A percentile compares a stretch with the other conserved stretches of the same genome.
phyloP scores from a whole-genome alignment of 2,329 filamentous ascomycete genomes.

The Colletotrichum paranaense region DNA sequence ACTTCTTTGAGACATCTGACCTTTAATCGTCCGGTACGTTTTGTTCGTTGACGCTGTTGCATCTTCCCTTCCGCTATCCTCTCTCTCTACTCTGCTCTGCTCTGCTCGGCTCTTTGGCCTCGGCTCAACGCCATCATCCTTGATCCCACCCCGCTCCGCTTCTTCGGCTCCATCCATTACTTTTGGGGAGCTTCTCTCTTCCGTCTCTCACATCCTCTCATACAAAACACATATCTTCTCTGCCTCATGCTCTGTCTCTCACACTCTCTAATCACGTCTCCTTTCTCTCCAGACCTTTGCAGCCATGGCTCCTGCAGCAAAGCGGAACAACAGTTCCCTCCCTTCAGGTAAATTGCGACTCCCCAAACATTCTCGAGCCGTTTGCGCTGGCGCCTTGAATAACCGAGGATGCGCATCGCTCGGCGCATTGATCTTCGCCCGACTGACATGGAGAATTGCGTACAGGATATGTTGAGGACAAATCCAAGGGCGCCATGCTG shows the following conservation, averaged over 20 bases:
- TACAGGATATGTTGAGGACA: slow-evolving; percentile 82
- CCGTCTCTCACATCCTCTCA: not conserved
- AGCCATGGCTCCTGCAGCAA: slow-evolving; percentile 64
- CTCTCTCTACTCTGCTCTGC: not conserved
- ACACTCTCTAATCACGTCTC: not conserved
- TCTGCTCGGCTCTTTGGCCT: slow-evolving; percentile 1
- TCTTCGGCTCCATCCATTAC: slow-evolving; percentile 6
- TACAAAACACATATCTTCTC: not conserved
- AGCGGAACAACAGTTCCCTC: slow-evolving; percentile 68
- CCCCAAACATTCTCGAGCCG: not conserved
- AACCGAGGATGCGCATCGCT: not conserved
- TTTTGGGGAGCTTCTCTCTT: not conserved
- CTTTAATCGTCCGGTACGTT: slow-evolving; percentile 27
- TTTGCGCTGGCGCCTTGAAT: not conserved
- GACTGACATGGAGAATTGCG: not conserved
- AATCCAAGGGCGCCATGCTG: slow-evolving; percentile 82
- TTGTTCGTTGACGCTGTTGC: not conserved
- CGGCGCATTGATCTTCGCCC: not conserved
- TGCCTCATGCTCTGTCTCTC: slow-evolving; percentile 1
- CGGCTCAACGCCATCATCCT: slow-evolving; percentile 17
- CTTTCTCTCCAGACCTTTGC: slow-evolving; percentile 35
- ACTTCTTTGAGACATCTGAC: slow-evolving; percentile 11
- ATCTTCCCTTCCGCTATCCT: not conserved
- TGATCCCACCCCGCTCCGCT: slow-evolving; percentile 20
- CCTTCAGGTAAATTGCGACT: slow-evolving; percentile 56